Conservation (phyloP, 192 early-diverging fungal genomes). For the Backusella australiensis region DNA sequence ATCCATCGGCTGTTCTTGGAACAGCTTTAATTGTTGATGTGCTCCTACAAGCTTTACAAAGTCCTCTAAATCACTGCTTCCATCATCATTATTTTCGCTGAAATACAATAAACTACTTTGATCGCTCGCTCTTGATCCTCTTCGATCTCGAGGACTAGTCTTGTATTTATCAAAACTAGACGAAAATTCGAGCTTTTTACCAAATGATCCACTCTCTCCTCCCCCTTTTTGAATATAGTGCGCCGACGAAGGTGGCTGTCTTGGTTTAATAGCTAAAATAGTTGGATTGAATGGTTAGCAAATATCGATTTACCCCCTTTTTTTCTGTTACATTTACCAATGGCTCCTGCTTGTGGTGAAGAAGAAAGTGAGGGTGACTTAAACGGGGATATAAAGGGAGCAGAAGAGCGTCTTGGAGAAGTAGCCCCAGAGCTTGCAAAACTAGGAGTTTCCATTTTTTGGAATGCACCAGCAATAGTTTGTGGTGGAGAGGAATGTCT, state of each 20-base stretch:
- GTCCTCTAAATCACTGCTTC: slow-evolving; percentile 47
- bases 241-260: not conserved
- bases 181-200: slow-evolving; percentile 8
- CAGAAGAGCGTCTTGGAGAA: slow-evolving; percentile 9
- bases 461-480: not conserved
- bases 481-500: not conserved
- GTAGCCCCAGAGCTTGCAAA: not conserved
- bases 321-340: slow-evolving; percentile 7
- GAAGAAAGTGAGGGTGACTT: slow-evolving; percentile 36
- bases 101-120: slow-evolving; percentile 16
- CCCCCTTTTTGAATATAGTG: not conserved
- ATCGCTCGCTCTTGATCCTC: slow-evolving; percentile 24
- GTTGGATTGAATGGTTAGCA: not conserved
- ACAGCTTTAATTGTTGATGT: slow-evolving; percentile 51
- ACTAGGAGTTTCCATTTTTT: not conserved
- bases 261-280: not conserved
- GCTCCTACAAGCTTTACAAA: slow-evolving; percentile 64
- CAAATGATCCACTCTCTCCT: slow-evolving; percentile 9
- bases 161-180: slow-evolving; percentile 31
- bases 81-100: slow-evolving; percentile 22
- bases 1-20: slow-evolving; percentile 21
- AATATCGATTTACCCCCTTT: not conserved
- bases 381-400: slow-evolving; percentile 29
- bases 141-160: slow-evolving; percentile 4
- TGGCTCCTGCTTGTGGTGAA: slow-evolving; percentile 24